Evolutionary conservation across 1,284 basidiomycete genomes (phyloP).

Genomic region (Heterobasidion occidentale): DNA sequence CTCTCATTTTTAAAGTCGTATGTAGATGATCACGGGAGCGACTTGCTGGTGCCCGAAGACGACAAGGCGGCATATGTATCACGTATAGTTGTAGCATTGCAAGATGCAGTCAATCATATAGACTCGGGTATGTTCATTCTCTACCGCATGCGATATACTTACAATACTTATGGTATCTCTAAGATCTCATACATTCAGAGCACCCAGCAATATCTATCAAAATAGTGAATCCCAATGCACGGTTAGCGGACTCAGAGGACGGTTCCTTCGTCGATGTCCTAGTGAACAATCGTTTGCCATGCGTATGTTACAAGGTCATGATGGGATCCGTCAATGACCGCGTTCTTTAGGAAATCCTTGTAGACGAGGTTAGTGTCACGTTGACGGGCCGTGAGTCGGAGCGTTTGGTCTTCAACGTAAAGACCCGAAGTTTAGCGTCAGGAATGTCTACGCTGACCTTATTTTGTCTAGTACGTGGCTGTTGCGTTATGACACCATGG

Average conservation of each 20-base stretch:
- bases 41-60: constrained; percentile 42
- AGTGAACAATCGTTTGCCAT: constrained; percentile 62
- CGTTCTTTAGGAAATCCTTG: constrained; percentile 32
- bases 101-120: constrained; percentile 37
- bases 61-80: constrained; percentile 46
- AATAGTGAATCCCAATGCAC: constrained; percentile 33
- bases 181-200: constrained; percentile 60
- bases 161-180: background rate
- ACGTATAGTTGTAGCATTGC: constrained; percentile 43
- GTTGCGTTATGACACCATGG: background rate
- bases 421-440: constrained; percentile 31
- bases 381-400: constrained; percentile 52
- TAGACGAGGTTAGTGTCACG: constrained; percentile 42
- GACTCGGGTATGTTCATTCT: constrained; percentile 42
- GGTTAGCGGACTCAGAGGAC: constrained; percentile 49
- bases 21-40: constrained; percentile 44
- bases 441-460: constrained; percentile 50
- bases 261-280: constrained; percentile 52
- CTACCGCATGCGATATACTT: background rate
- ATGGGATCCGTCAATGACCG: background rate
- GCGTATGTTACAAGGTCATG: constrained; percentile 34
- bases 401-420: constrained; percentile 39
- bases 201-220: constrained; percentile 58
- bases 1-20: constrained; percentile 64
- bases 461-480: constrained; percentile 59